These are phyloP conservation scores for Penicillium angulare DNA, from an alignment of 495 filamentous ascomycete genomes.

Conservation along the genomic window DNA sequence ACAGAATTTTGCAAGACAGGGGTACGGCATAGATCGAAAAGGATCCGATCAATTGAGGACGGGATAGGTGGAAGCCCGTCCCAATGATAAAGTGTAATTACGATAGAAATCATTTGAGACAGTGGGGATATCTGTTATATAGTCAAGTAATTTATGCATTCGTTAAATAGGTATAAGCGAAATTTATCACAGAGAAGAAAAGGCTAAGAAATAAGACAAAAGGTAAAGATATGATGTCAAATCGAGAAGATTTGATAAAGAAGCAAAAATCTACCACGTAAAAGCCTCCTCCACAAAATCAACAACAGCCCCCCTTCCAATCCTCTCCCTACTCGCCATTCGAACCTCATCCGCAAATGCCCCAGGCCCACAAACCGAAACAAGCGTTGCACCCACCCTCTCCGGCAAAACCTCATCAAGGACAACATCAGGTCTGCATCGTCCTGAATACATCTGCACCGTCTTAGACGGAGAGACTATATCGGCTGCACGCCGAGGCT, in stretches of 20 bases:
- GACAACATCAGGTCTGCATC: conserved; percentile 56
- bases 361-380: conserved; percentile 88
- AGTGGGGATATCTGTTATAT: neutral
- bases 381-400: conserved; percentile 77
- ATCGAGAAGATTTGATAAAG: neutral
- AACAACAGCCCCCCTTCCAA: conserved; percentile 64
- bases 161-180: neutral
- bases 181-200: conserved; percentile 5
- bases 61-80: no score
- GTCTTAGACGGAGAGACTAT: conserved; percentile 77
- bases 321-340: conserved; percentile 62
- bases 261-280: conserved; percentile 54
- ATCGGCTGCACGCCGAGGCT: conserved; percentile 59
- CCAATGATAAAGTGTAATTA: neutral
- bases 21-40: no score
- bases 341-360: conserved; percentile 86
- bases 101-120: neutral
- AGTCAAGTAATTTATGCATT: neutral
- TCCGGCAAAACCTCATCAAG: conserved; percentile 74
- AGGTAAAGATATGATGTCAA: conserved; percentile 1
- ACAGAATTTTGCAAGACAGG: no score
- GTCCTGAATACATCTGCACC: conserved; percentile 86
- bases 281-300: conserved; percentile 97
- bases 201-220: conserved; percentile 9
- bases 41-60: no score